Base-by-base conservation (phyloP, 352 stramenopile species). In the Thraustotheca clavata region DNA sequence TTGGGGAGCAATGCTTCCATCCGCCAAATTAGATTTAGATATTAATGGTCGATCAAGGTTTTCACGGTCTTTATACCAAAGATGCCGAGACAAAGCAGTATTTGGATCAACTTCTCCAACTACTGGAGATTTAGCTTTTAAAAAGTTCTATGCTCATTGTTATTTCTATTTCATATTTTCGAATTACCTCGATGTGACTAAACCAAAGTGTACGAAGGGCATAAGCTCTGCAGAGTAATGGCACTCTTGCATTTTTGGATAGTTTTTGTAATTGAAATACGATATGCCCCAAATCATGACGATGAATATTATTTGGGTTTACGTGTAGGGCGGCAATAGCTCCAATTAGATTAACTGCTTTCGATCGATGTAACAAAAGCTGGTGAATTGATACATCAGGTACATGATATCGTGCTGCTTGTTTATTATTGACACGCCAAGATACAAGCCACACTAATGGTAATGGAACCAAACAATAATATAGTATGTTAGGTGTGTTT, bases 151-250 rank as follows among this genome's bases (percentile, higher is more conserved):
- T 2, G 34, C 34, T 2, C 9, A 24, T 11, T 3, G 11, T 52
- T 24, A 52, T 52, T 9, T 9, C 43, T 35, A 14, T 6, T 6
- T 12, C 33, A 29, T 14, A 2, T 52, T 20, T 14, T 9, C 35
- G 43, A 41, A n/a, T 7, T 54, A 65, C 57, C 27, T 55, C 57
- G 38, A 24, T n/a, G 24, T 65, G 57, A 33, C 24, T 39, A n/a
- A 65, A 65, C 57, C 57, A 65, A 18, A 65, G 38, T 4, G 57
- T 43, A 20, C 41, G 57, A 3, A 65, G 38, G 4, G 57, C 57
- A 46, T 55, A 49, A 29, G 27, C 32, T 18, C 57, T 27, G 16
- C 38, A 54, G 12, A 18, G 57, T 4, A 43, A 46, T 22, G 52
- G 41, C 5, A 22, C 38, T 18, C 34, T 26, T 9, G 35, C 32